These are phyloP conservation scores for Trichosanthes cucumerina DNA, from an alignment of 306 rosid genomes.

Conservation along the genomic window DNA sequence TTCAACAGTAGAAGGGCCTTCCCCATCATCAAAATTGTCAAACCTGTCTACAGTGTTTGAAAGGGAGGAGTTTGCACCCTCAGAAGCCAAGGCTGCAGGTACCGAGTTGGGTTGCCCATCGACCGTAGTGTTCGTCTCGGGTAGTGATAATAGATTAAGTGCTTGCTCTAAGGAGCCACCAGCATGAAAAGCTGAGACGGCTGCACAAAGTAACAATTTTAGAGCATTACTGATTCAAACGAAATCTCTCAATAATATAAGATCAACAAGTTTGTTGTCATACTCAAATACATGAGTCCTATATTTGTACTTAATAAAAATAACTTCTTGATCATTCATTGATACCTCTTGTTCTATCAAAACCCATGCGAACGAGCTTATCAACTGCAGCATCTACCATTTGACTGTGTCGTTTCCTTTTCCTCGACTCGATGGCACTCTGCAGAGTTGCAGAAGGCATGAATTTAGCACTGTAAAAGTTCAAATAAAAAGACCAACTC, in stretches of 20 bases:
- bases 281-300: background rate
- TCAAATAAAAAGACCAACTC: background rate
- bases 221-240: background rate
- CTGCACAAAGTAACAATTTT: slow-evolving; percentile 37
- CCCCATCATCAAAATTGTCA: slow-evolving; percentile 7
- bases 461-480: slow-evolving; percentile 8
- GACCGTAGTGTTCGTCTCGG: slow-evolving; percentile 11
- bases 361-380: slow-evolving; percentile 59
- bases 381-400: slow-evolving; percentile 41
- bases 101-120: slow-evolving; percentile 19
- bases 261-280: background rate
- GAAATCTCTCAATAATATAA: background rate
- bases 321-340: background rate
- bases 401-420: slow-evolving; percentile 44
- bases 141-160: slow-evolving; percentile 28
- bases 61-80: slow-evolving; percentile 20
- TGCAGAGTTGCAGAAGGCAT: slow-evolving; percentile 32
- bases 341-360: slow-evolving; percentile 65
- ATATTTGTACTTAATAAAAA: background rate
- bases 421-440: slow-evolving; percentile 55
- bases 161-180: slow-evolving; percentile 44
- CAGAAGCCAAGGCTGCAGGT: slow-evolving; percentile 14
- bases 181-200: slow-evolving; percentile 38
- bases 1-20: slow-evolving; percentile 19
- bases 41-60: background rate